These are phyloP conservation scores for Chlorella variabilis DNA, from an alignment of 163 green algal species.

Conservation along the genomic window DNA sequence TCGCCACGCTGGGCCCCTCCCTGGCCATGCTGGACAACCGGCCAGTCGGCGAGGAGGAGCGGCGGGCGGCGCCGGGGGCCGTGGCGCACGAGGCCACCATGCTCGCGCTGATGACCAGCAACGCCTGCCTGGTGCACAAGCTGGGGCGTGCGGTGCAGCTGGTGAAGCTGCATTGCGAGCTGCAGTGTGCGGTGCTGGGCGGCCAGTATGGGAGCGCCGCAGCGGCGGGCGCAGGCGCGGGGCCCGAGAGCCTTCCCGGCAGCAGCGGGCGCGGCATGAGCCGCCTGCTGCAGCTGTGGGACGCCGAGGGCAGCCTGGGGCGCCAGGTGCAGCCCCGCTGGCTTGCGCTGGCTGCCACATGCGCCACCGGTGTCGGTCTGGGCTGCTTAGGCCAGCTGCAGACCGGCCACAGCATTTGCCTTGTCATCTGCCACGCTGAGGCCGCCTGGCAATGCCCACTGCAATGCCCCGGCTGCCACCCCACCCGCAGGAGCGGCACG, in stretches of 20 bases:
- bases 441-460: too few species aligned
- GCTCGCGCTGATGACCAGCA: slow-evolving; percentile 73
- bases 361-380: too few species aligned
- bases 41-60: slow-evolving; percentile 48
- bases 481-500: slow-evolving; percentile 54
- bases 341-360: too few species aligned
- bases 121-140: slow-evolving; percentile 80
- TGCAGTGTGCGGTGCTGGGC: slow-evolving; percentile 59
- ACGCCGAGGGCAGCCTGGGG: slow-evolving; percentile 68
- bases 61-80: slow-evolving; percentile 32
- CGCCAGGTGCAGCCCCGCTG: slow-evolving; percentile 42
- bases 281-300: slow-evolving; percentile 71
- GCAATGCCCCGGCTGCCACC: too few species aligned
- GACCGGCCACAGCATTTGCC: too few species aligned
- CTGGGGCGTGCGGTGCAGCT: slow-evolving; percentile 54
- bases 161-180: slow-evolving; percentile 71
- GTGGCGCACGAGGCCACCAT: slow-evolving; percentile 63
- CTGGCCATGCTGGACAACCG: slow-evolving; percentile 52
- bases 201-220: not conserved
- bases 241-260: not conserved
- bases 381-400: too few species aligned
- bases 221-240: not conserved
- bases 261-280: not conserved
- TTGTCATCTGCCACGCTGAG: too few species aligned
- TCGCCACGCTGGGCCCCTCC: slow-evolving; percentile 56